Conservation (phyloP, 495 filamentous ascomycete species). For the Penicillium daleae region DNA sequence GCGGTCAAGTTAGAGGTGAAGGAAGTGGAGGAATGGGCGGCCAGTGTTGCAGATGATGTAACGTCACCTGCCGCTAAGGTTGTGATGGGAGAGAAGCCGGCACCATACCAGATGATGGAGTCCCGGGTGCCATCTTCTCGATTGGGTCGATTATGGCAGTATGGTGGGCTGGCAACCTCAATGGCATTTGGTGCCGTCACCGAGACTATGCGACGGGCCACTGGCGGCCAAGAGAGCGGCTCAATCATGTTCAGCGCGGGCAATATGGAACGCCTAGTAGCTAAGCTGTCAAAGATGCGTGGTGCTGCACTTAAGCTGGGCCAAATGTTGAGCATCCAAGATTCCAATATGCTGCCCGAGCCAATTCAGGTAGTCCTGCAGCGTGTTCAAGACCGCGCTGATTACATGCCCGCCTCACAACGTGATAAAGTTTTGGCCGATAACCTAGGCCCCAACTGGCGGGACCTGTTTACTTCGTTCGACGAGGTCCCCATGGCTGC, state of each 20-base stretch:
- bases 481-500: slow-evolving; percentile 92
- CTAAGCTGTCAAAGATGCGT: slow-evolving; percentile 92
- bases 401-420: slow-evolving; percentile 96
- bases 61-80: slow-evolving; percentile 17
- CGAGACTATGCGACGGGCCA: slow-evolving; percentile 76
- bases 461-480: slow-evolving; percentile 79
- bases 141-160: slow-evolving; percentile 88
- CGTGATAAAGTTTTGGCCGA: slow-evolving; percentile 77
- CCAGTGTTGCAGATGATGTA: slow-evolving; percentile 31
- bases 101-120: slow-evolving; percentile 75
- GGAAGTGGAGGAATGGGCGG: slow-evolving; percentile 27
- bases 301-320: slow-evolving; percentile 98
- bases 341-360: slow-evolving; percentile 91
- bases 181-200: slow-evolving; percentile 94
- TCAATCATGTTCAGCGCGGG: slow-evolving; percentile 85
- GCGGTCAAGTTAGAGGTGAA: slow-evolving; percentile 21
- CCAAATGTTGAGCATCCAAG: slow-evolving; percentile 97
- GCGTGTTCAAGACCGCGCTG: slow-evolving; percentile 93
- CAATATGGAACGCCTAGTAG: slow-evolving; percentile 90
- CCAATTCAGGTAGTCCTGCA: slow-evolving; percentile 85
- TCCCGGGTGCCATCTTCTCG: slow-evolving; percentile 90
- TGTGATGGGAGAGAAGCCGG: slow-evolving; percentile 23
- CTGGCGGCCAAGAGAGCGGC: slow-evolving; percentile 61
- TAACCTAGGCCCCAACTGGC: slow-evolving; percentile 86
- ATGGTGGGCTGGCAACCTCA: slow-evolving; percentile 86